phyloP scores from a whole-genome alignment of 2,329 filamentous ascomycete species.

The Shiraia bambusicola region DNA sequence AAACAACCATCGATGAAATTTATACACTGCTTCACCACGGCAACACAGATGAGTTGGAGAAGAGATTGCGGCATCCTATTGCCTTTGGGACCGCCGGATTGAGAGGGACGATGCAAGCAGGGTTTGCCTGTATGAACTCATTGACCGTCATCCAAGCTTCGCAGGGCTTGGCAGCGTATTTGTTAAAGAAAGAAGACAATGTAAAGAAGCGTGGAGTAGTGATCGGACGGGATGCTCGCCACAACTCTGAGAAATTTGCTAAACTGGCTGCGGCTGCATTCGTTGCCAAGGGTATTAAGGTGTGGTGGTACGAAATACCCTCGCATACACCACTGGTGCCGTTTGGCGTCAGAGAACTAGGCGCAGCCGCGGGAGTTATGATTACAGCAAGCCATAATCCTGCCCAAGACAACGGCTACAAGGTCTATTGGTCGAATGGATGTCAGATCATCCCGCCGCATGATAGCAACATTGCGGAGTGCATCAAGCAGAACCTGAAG shows the following conservation, averaged over 20 bases:
- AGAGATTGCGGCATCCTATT: conserved; percentile 57
- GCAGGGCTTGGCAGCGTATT: conserved; percentile 64
- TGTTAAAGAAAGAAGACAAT: conserved; percentile 50
- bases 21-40: conserved; percentile 51
- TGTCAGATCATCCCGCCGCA: conserved; percentile 67
- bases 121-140: conserved; percentile 62
- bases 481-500: conserved; percentile 58
- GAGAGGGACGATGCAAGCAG: conserved; percentile 65
- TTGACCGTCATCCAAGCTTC: conserved; percentile 64
- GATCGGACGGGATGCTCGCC: conserved; percentile 63
- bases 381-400: conserved; percentile 68
- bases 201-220: conserved; percentile 54
- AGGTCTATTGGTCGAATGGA: conserved; percentile 66
- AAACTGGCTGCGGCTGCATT: conserved; percentile 62
- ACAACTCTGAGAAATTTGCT: conserved; percentile 64
- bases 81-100: conserved; percentile 65
- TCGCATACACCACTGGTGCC: conserved; percentile 64
- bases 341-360: conserved; percentile 58
- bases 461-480: conserved; percentile 59
- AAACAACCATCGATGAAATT: conserved; percentile 57
- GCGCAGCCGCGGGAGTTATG: conserved; percentile 63
- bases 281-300: conserved; percentile 58
- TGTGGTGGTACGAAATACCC: conserved; percentile 59
- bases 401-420: conserved; percentile 66
- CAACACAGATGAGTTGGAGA: conserved; percentile 53